Evolutionary conservation across 2,329 filamentous ascomycete genomes (phyloP).

Genomic region (Fusarium sp.): DNA sequence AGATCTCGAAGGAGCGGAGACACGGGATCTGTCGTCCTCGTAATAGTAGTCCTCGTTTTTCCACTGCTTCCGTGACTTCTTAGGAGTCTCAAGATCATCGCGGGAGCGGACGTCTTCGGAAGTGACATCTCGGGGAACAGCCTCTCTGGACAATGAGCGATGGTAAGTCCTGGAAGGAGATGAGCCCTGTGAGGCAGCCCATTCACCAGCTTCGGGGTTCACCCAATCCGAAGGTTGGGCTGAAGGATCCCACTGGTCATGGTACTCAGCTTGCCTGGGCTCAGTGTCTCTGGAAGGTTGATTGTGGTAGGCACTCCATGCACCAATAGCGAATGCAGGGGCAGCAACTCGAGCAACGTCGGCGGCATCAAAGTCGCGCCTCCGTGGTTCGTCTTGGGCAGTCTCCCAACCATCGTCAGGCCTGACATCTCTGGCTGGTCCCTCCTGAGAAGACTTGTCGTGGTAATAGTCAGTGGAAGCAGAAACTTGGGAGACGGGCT

Average conservation of each 20-base stretch:
- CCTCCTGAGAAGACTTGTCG: conserved; percentile 33
- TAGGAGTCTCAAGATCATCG: conserved; percentile 16
- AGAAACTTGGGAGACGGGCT: conserved; percentile 39
- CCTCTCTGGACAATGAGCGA: conserved; percentile 5
- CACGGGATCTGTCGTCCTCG: conserved; percentile 30
- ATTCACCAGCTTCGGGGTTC: conserved; percentile 38
- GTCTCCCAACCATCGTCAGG: conserved; percentile 23
- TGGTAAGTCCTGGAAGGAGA: conserved; percentile 24
- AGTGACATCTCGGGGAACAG: not conserved
- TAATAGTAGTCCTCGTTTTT: conserved; percentile 30
- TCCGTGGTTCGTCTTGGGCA: conserved; percentile 21
- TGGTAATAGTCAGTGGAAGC: conserved; percentile 45
- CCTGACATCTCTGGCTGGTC: conserved; percentile 26
- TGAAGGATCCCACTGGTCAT: conserved; percentile 6
- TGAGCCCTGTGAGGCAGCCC: conserved; percentile 41
- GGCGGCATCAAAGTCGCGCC: conserved; percentile 9
- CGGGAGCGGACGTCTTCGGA: conserved; percentile 33
- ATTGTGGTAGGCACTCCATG: conserved; percentile 12
- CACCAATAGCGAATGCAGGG: conserved; percentile 35
- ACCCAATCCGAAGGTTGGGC: not conserved
- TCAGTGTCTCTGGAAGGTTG: not conserved
- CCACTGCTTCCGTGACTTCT: conserved; percentile 21
- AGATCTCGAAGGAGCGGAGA: conserved; percentile 25
- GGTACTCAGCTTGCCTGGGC: conserved; percentile 12
- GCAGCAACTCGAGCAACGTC: conserved; percentile 30